A percentile compares a stretch with the other conserved stretches of the same genome.
Evolutionary conservation across 2,329 filamentous ascomycete species (phyloP).

Genomic region (Dissoconium aciculare): DNA sequence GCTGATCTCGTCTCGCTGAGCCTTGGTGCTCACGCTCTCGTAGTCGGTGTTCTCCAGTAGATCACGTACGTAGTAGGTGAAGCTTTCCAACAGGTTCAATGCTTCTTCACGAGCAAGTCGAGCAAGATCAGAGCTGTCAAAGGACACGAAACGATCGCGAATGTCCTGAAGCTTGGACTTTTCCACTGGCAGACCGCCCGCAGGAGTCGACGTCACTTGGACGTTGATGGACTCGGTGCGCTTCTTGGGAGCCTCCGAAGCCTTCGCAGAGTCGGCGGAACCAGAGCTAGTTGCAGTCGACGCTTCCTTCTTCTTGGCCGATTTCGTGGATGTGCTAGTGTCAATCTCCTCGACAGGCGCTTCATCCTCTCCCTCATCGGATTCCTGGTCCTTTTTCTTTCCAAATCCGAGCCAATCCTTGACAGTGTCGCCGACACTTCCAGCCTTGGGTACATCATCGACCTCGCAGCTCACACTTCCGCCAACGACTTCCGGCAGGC

Average conservation of each 20-base stretch:
- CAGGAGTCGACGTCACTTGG: slow-evolving; percentile 29
- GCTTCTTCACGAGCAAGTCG: slow-evolving; percentile 68
- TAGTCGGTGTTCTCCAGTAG: slow-evolving; percentile 66
- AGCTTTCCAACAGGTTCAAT: slow-evolving; percentile 83
- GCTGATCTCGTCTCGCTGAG: slow-evolving; percentile 52
- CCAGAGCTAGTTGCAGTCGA: slow-evolving; percentile 24
- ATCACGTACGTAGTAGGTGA: slow-evolving; percentile 78
- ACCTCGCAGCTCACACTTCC: slow-evolving; percentile 76
- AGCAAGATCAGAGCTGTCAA: slow-evolving; percentile 70
- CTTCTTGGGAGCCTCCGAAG: slow-evolving; percentile 33
- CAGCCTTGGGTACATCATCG: slow-evolving; percentile 55
- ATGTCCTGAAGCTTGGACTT: slow-evolving; percentile 45
- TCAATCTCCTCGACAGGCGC: slow-evolving; percentile 32
- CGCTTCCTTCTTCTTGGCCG: slow-evolving; percentile 6
- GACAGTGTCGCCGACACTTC: slow-evolving; percentile 76
- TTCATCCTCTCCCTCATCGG: slow-evolving; percentile 44
- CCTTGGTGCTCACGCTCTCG: slow-evolving; percentile 51
- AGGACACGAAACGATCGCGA: slow-evolving; percentile 58
- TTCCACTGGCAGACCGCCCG: slow-evolving; percentile 41
- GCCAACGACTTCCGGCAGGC: slow-evolving; percentile 62
- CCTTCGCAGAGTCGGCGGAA: slow-evolving; percentile 20
- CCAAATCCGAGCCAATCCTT: slow-evolving; percentile 95
- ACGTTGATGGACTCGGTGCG: slow-evolving; percentile 39
- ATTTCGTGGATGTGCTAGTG: slow-evolving; percentile 23
- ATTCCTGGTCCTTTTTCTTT: slow-evolving; percentile 69